phyloP scores from a whole-genome alignment of 2,329 filamentous ascomycete species.

The Fusarium penzigii region DNA sequence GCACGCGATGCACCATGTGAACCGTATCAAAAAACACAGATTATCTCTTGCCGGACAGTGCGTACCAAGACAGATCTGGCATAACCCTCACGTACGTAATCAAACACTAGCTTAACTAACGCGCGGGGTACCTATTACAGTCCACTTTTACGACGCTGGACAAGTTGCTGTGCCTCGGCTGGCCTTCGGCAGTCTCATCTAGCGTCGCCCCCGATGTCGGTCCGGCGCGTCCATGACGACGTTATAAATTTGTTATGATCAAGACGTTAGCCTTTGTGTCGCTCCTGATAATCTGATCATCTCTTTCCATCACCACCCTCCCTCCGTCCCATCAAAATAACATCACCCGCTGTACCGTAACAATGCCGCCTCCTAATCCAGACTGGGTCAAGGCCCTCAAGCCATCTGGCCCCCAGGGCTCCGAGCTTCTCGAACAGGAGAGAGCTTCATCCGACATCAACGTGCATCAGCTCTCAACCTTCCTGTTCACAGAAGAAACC shows the following conservation, averaged over 20 bases:
- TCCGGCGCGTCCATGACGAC: neutral
- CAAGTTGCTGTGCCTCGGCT: neutral
- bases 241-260: neutral
- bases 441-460: conserved; percentile 67
- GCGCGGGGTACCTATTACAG: neutral
- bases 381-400: conserved; percentile 38
- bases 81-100: neutral
- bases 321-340: neutral
- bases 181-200: neutral
- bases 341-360: neutral
- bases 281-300: neutral
- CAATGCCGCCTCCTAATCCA: conserved; percentile 31
- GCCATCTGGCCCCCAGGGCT: conserved; percentile 63
- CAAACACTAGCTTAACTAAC: neutral
- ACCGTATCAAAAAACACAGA: too few relatives aligned
- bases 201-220: neutral
- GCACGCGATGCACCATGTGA: too few relatives aligned
- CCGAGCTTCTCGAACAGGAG: conserved; percentile 68
- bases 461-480: conserved; percentile 65
- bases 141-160: neutral
- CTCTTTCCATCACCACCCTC: neutral
- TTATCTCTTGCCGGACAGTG: neutral
- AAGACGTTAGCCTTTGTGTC: neutral
- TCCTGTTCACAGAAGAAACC: conserved; percentile 67
- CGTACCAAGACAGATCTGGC: neutral